Conservation (phyloP, 129 eudicot species). For the Centrapalus pauciflorus region DNA sequence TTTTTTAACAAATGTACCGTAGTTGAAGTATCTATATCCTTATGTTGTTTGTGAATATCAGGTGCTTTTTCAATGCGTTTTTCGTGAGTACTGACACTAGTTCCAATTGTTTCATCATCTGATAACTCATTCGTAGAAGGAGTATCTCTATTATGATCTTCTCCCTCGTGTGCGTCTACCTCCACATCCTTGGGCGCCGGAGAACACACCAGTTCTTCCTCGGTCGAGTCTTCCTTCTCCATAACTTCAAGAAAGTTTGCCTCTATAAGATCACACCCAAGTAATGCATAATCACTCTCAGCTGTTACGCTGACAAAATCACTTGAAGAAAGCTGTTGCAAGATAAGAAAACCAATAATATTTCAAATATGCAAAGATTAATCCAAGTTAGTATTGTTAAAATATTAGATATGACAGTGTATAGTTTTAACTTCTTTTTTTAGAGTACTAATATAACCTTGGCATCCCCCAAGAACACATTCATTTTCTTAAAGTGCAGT, state of each 20-base stretch:
- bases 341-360: neutral
- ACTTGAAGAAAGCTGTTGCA: slow-evolving; percentile 18
- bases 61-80: neutral
- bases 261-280: slow-evolving; percentile 16
- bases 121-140: slow-evolving; percentile 1
- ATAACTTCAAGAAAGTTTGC: slow-evolving; percentile 12
- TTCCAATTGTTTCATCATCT: slow-evolving; percentile 10
- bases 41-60: neutral
- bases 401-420: neutral
- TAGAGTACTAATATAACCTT: neutral
- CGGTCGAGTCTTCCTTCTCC: slow-evolving; percentile 33
- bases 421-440: neutral
- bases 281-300: slow-evolving; percentile 10
- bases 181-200: slow-evolving; percentile 12
- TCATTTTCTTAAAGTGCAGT: neutral
- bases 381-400: neutral
- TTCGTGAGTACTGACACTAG: neutral
- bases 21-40: slow-evolving; percentile 4
- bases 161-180: neutral
- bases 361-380: neutral
- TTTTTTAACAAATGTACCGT: neutral
- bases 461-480: neutral
- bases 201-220: slow-evolving; percentile 15
- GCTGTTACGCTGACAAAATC: slow-evolving; percentile 9
- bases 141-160: slow-evolving; percentile 11